phyloP scores from a whole-genome alignment of 345 rosid genomes.

The Limnanthes douglasii region DNA sequence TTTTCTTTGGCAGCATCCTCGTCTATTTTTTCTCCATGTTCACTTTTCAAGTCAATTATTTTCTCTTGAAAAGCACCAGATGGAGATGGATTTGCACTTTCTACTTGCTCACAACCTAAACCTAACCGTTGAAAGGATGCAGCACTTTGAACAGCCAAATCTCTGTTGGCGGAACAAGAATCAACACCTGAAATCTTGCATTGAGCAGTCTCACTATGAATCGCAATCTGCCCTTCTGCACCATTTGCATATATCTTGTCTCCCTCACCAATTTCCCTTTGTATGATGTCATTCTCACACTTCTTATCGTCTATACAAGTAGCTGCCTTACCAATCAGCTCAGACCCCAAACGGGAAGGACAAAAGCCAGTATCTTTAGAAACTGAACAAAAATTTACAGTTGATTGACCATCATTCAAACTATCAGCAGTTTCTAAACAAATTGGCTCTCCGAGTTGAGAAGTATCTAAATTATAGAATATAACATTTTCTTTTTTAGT shows the following conservation, averaged over 20 bases:
- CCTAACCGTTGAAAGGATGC: conserved; percentile 7
- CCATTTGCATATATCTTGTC: too few species aligned
- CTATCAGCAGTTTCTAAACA: conserved; percentile 12
- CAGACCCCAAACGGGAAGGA: conserved; percentile 10
- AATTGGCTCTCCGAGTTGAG: too few species aligned
- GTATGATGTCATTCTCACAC: conserved; percentile 12
- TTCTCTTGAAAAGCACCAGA: conserved; percentile 4
- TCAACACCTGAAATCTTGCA: too few species aligned
- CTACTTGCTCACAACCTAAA: conserved; percentile 2
- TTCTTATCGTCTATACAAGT: conserved; percentile 10
- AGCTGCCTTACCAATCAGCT: conserved; percentile 13
- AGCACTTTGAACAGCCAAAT: conserved; percentile 8
- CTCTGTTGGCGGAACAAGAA: conserved; percentile 1
- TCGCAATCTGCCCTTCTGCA: too few species aligned
- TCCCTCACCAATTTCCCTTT: conserved; percentile 15
- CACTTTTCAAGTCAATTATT: conserved; percentile 7
- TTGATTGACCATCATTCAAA: conserved; percentile 9
- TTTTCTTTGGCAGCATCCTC: conserved; percentile 17
- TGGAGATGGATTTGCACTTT: conserved; percentile 8
- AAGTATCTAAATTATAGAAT: conserved; percentile 12
- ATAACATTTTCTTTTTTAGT: conserved; percentile 9
- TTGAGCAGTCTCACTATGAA: too few species aligned
- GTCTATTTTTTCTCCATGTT: conserved; percentile 8
- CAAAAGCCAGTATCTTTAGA: conserved; percentile 11
- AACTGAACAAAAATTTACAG: conserved; percentile 12